These are phyloP conservation scores for Talaromyces pinophilus DNA, from an alignment of 2,329 filamentous ascomycete genomes.

Conservation along the genomic window DNA sequence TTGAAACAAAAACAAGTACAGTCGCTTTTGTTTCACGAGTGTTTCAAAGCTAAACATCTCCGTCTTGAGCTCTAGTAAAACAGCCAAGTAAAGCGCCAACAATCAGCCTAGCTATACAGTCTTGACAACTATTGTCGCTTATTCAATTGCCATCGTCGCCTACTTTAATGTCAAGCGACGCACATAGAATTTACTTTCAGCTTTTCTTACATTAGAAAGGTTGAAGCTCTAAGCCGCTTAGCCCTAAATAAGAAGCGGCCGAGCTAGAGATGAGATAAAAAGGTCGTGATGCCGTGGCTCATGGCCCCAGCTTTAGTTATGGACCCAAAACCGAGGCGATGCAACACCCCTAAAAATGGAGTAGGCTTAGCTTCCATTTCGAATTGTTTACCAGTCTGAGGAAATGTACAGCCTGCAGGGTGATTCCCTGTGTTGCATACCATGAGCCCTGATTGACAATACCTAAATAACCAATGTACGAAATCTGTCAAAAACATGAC, in stretches of 20 bases:
- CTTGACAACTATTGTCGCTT: neutral
- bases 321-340: neutral
- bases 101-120: neutral
- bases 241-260: neutral
- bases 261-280: neutral
- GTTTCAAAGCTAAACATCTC: neutral
- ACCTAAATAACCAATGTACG: neutral
- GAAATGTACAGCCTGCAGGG: neutral
- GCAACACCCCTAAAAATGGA: neutral
- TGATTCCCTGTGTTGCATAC: neutral
- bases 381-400: neutral
- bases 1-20: neutral
- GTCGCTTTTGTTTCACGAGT: slow-evolving; percentile 1
- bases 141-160: neutral
- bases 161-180: neutral
- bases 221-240: neutral
- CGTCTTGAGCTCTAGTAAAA: neutral
- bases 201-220: neutral
- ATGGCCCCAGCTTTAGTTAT: neutral
- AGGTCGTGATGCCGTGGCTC: neutral
- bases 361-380: neutral
- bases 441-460: neutral
- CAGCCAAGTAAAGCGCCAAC: neutral
- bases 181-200: neutral
- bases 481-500: neutral